phyloP scores from a whole-genome alignment of 805 yeast genomes.

The Metschnikowia baotianmanensis region DNA sequence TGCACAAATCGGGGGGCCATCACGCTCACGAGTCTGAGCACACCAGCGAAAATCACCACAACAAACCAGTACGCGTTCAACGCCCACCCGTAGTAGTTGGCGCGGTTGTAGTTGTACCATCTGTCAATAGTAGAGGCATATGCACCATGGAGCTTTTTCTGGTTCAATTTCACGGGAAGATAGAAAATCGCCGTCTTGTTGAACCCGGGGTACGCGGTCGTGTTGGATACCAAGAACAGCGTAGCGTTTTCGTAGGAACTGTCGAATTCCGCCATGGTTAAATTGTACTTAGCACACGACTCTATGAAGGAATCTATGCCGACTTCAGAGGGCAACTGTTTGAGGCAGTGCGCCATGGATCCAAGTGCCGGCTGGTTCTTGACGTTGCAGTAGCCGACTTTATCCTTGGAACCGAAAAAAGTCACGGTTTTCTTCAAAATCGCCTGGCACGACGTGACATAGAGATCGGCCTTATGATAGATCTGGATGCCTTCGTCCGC shows the following conservation, averaged over 20 bases:
- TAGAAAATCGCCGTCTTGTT: conserved; percentile 28
- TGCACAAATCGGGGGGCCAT: conserved; percentile 38
- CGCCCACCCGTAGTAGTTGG: conserved; percentile 38
- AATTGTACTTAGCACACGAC: conserved; percentile 15
- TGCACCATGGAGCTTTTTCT: conserved; percentile 23
- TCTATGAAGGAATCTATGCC: conserved; percentile 17
- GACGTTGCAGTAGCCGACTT: conserved; percentile 31
- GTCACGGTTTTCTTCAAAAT: conserved; percentile 26
- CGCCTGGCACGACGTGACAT: conserved; percentile 26
- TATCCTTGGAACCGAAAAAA: conserved; percentile 25
- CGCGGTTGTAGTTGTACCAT: conserved; percentile 38
- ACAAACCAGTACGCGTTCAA: conserved; percentile 49
- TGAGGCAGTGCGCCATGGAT: conserved; percentile 35
- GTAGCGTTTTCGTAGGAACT: conserved; percentile 43
- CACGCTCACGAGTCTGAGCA: conserved; percentile 38
- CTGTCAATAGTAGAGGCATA: conserved; percentile 30
- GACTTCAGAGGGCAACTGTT: conserved; percentile 21
- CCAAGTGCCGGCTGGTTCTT: conserved; percentile 40
- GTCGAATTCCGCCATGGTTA: conserved; percentile 33
- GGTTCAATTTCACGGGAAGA: conserved; percentile 35
- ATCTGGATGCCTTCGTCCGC: conserved; percentile 22
- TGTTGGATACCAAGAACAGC: conserved; percentile 31
- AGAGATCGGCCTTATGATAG: conserved; percentile 25
- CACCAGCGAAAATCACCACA: conserved; percentile 41
- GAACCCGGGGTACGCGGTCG: conserved; percentile 29